Evolutionary conservation across 306 rosid species (phyloP), one percentile per base, ranked within the genome.

Genomic region (Prinsepia uniflora): DNA sequence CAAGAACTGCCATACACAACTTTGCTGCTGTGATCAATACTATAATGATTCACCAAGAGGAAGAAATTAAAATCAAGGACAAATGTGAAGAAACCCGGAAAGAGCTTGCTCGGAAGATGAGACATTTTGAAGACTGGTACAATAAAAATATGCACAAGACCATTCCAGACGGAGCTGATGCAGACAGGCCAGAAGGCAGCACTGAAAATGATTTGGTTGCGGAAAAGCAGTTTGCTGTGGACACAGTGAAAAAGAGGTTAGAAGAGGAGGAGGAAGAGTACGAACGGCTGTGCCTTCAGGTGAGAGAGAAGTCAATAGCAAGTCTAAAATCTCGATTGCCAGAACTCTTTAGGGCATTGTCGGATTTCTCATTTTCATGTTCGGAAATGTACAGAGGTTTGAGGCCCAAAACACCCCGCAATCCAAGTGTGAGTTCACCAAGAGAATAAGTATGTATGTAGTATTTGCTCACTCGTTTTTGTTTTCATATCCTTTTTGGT

Each of bases 101-200:
- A 80, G 99, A 94, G 78, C 90, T 89, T 48, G 41, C 76, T 2
- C 90, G 96, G 77, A 94, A 85, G 81, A 82, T 42, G 4, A 78
- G 86, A 77, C 89, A 87, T 36, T 95, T 89, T 62, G 81, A 83
- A 10, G 99, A 95, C 44, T 95, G 97, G 99, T 70, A 86, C 79
- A 14, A 76, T 65, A 95, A 95, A 81, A 85, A 95, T 61, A 55
- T 22, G 80, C 81, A 91, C 72, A 80, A 70, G 76, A 86, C 64
- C 66, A 83, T 71, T 41, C 79, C 92, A 0, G 88, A 74, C 22
- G 87, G 82, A 13, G 41, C 24, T 14, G 96, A 82, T 75, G 78
- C 78, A 7, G 90, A 84, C 12, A 56, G 78, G 65, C 46, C 81
- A 18, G 92, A 75, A 60, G 90, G 74, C 44, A 14, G 6, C 40